phyloP scores from a whole-genome alignment of 805 yeast species.

The Kluyveromyces aestuarii region DNA sequence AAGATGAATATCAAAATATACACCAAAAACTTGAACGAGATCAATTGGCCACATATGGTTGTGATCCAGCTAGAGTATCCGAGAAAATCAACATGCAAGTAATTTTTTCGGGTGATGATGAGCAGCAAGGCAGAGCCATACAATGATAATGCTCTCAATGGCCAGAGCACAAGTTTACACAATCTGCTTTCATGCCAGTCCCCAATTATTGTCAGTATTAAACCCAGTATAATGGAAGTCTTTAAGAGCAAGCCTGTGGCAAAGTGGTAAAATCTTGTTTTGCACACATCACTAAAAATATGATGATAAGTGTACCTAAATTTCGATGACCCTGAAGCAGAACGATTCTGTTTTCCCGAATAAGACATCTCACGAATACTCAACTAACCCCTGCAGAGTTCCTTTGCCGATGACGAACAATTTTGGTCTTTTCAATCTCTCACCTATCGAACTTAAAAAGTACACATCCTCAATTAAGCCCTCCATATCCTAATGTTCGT shows the following conservation, averaged over 20 bases:
- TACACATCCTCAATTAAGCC: too few species aligned
- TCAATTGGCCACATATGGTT: constrained; percentile 19
- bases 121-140: constrained; percentile 27
- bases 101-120: constrained; percentile 32
- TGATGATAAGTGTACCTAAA: constrained; percentile 29
- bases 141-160: constrained; percentile 22
- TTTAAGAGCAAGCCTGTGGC: constrained; percentile 29
- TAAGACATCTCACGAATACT: neutral
- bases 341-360: too few species aligned
- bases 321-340: constrained; percentile 9
- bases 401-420: too few species aligned
- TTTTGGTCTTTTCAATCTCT: too few species aligned
- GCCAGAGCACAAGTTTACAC: constrained; percentile 17
- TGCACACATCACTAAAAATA: constrained; percentile 34
- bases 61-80: constrained; percentile 20
- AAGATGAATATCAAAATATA: constrained; percentile 13
- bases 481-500: too few species aligned
- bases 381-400: neutral
- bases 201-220: constrained; percentile 17
- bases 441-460: too few species aligned
- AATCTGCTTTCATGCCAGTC: constrained; percentile 15
- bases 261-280: constrained; percentile 32
- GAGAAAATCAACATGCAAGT: constrained; percentile 30
- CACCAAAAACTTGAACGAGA: constrained; percentile 25
- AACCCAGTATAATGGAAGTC: constrained; percentile 20